phyloP scores from a whole-genome alignment of 164 flowering plant species.

The Platanus orientalis region DNA sequence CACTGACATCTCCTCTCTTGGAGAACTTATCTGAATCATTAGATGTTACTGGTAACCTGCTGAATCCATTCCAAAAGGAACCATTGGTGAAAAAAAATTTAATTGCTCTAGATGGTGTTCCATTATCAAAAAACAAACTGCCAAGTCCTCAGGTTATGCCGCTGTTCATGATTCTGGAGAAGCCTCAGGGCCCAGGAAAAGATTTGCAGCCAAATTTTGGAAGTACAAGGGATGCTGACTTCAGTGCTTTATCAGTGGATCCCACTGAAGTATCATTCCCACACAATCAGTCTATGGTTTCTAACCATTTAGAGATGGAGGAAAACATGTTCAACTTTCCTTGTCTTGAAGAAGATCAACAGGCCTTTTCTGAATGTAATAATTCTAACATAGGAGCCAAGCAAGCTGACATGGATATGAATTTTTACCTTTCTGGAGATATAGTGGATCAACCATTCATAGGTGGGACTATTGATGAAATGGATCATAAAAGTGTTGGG shows the following conservation, averaged over 20 bases:
- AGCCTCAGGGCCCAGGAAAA: conserved; percentile 16
- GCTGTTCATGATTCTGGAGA: conserved; percentile 17
- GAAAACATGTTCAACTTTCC: conserved; percentile 14
- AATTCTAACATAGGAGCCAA: conserved; percentile 6
- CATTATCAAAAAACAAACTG: conserved; percentile 2
- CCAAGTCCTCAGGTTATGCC: conserved; percentile 20
- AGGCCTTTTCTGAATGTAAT: conserved; percentile 6
- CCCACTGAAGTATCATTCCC: conserved; percentile 12
- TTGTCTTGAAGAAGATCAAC: conserved; percentile 26
- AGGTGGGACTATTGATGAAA: conserved; percentile 14
- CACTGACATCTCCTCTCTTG: conserved; percentile 15
- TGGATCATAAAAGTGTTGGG: conserved; percentile 1
- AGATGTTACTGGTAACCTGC: neutral
- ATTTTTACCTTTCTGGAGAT: conserved; percentile 15
- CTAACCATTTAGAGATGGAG: conserved; percentile 17
- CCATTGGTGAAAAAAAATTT: conserved; percentile 15
- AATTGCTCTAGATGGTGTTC: conserved; percentile 10
- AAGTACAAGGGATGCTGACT: conserved; percentile 9
- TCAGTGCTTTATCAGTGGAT: conserved; percentile 8
- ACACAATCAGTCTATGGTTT: conserved; percentile 12
- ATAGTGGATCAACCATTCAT: conserved; percentile 14
- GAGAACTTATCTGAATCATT: conserved; percentile 29
- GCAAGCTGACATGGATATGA: conserved; percentile 18
- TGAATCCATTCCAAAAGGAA: conserved; percentile 10
- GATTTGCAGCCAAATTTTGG: conserved; percentile 5